Conservation (phyloP, 768 basidiomycete species). For the Amanita molliuscula region DNA sequence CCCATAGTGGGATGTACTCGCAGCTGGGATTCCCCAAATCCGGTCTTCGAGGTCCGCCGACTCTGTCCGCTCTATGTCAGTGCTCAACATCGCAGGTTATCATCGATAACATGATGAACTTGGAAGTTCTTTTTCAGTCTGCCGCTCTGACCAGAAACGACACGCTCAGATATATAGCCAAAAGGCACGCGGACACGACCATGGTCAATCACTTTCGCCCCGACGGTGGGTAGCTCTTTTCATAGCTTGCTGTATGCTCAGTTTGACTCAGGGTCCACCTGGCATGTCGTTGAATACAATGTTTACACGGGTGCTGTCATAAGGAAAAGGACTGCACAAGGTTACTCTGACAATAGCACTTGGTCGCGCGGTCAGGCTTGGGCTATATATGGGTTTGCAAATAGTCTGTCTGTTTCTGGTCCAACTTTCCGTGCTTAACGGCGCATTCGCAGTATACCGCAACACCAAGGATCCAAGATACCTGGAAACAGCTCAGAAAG, state of each 20-base stretch:
- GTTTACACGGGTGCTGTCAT: conserved; percentile 53
- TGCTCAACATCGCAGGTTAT: conserved; percentile 38
- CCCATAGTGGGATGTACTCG: conserved; percentile 55
- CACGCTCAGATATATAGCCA: conserved; percentile 50
- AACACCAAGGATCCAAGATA: conserved; percentile 40
- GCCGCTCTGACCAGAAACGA: conserved; percentile 48
- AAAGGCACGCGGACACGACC: conserved; percentile 55
- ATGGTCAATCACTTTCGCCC: conserved; percentile 54
- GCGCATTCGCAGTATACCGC: conserved; percentile 39
- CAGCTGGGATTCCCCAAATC: conserved; percentile 55
- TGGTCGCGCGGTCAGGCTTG: conserved; percentile 71
- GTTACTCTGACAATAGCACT: conserved; percentile 54
- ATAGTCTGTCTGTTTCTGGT: conserved; percentile 33
- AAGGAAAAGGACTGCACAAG: conserved; percentile 46
- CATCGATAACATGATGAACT: conserved; percentile 77
- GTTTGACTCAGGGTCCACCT: conserved; percentile 29
- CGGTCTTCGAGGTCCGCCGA: conserved; percentile 43
- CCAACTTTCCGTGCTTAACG: not conserved
- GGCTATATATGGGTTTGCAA: conserved; percentile 62
- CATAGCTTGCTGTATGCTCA: not conserved
- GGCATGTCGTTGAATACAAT: conserved; percentile 62
- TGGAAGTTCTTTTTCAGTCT: conserved; percentile 55
- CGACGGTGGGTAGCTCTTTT: conserved; percentile 35
- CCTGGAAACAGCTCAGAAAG: conserved; percentile 45
- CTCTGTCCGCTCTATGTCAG: not conserved